phyloP scores from a whole-genome alignment of 2,329 filamentous ascomycete genomes.

The Trichoderma aggressivum region DNA sequence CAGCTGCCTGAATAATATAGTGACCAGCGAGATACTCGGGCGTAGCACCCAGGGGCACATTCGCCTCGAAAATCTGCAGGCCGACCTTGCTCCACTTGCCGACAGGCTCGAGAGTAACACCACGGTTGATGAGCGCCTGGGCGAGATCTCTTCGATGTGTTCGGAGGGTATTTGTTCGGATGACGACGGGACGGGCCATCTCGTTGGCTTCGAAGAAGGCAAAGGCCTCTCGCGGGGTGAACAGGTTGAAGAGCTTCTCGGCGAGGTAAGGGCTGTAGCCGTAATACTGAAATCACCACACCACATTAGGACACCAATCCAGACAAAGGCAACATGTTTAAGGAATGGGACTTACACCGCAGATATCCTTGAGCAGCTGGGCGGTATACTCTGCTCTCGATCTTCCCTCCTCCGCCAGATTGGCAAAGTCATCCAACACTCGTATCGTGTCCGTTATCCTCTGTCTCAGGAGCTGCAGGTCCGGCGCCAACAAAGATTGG shows the following conservation, averaged over 20 bases:
- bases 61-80: conserved; percentile 91
- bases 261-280: conserved; percentile 94
- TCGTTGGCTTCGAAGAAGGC: conserved; percentile 99
- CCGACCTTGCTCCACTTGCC: conserved; percentile 99
- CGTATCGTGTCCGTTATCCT: conserved; percentile 92
- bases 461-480: conserved; percentile 82
- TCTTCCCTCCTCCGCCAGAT: conserved; percentile 72
- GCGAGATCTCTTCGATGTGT: conserved; percentile 75
- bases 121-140: conserved; percentile 90
- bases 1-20: conserved; percentile 96
- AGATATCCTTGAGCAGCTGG: conserved; percentile 86
- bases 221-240: conserved; percentile 89
- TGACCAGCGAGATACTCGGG: conserved; percentile 96
- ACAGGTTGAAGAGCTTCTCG: conserved; percentile 90
- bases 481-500: conserved; percentile 70
- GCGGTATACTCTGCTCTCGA: conserved; percentile 85
- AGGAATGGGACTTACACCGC: conserved; percentile 45
- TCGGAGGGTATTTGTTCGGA: conserved; percentile 92
- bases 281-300: conserved; percentile 60
- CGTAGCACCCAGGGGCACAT: conserved; percentile 81
- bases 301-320: neutral
- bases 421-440: conserved; percentile 83
- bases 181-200: conserved; percentile 86
- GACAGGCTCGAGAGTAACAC: conserved; percentile 92
- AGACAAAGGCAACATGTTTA: neutral